Conservation (phyloP, 495 filamentous ascomycete genomes). For the Hypoxylon lienhwacheense region DNA sequence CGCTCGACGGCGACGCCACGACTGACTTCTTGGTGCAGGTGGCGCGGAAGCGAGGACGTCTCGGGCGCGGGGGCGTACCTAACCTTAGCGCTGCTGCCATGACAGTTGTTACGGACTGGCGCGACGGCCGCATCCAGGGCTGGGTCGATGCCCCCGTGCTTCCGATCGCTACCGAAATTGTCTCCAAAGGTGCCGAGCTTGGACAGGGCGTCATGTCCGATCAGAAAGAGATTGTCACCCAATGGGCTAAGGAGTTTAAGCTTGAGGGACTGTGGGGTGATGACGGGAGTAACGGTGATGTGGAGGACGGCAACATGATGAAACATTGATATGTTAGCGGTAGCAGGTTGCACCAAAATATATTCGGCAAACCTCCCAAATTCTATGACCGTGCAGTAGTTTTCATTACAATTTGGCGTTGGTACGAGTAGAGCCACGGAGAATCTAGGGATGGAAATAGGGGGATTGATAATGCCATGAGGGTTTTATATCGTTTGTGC, state of each 20-base stretch:
- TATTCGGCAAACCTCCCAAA: too few species aligned
- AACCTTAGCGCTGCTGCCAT: conserved; percentile 87
- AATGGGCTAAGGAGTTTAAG: conserved; percentile 96
- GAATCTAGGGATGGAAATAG: too few species aligned
- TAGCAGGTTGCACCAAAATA: too few species aligned
- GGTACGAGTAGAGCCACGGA: too few species aligned
- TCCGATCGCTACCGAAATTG: conserved; percentile 49
- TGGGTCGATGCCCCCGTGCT: conserved; percentile 78
- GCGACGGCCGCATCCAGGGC: conserved; percentile 91
- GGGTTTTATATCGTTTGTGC: too few species aligned
- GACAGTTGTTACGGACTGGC: conserved; percentile 92
- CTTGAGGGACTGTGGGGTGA: conserved; percentile 91
- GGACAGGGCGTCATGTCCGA: conserved; percentile 52
- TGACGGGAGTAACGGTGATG: conserved; percentile 30
- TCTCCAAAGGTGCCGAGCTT: background rate
- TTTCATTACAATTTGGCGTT: too few species aligned
- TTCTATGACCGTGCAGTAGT: too few species aligned
- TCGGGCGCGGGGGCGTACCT: conserved; percentile 88
- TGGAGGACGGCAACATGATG: conserved; percentile 34
- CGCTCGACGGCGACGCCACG: conserved; percentile 68
- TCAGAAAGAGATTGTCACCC: conserved; percentile 82
- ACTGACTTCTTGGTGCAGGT: conserved; percentile 96
- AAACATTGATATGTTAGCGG: conserved; percentile 42
- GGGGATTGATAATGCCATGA: too few species aligned
- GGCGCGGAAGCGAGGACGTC: conserved; percentile 83